Conservation (phyloP, 306 rosid genomes). For the Castanea mollissima region DNA sequence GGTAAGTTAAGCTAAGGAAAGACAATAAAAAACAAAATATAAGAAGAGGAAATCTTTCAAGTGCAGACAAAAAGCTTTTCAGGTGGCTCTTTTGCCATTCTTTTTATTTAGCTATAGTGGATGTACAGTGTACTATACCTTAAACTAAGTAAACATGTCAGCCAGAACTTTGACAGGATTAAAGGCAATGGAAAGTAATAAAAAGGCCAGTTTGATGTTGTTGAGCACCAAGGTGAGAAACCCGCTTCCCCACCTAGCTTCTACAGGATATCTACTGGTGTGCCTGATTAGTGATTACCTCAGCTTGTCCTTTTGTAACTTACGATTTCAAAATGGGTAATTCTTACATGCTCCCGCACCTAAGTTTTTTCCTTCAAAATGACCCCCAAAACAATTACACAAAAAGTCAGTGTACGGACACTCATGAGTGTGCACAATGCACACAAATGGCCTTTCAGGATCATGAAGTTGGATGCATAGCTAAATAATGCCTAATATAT, state of each 20-base stretch:
- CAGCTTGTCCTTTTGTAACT: not conserved
- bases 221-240: conserved; percentile 22
- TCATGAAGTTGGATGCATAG: not conserved
- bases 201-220: conserved; percentile 28
- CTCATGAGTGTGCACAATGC: not conserved
- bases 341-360: too few species aligned
- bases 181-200: conserved; percentile 14
- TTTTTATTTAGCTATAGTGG: conserved; percentile 25
- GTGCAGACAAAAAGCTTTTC: conserved; percentile 42
- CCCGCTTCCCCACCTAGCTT: conserved; percentile 9
- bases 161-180: conserved; percentile 29
- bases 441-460: not conserved
- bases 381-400: not conserved
- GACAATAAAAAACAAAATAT: conserved; percentile 14
- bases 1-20: not conserved
- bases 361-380: not conserved
- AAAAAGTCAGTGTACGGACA: not conserved
- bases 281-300: not conserved
- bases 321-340: not conserved
- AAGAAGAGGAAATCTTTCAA: conserved; percentile 7
- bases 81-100: conserved; percentile 32
- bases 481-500: not conserved
- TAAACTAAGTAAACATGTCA: conserved; percentile 35
- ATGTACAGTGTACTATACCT: conserved; percentile 24
- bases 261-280: not conserved